Evolutionary conservation across 805 yeast species (phyloP).

Genomic region (Ogataea neopini): DNA sequence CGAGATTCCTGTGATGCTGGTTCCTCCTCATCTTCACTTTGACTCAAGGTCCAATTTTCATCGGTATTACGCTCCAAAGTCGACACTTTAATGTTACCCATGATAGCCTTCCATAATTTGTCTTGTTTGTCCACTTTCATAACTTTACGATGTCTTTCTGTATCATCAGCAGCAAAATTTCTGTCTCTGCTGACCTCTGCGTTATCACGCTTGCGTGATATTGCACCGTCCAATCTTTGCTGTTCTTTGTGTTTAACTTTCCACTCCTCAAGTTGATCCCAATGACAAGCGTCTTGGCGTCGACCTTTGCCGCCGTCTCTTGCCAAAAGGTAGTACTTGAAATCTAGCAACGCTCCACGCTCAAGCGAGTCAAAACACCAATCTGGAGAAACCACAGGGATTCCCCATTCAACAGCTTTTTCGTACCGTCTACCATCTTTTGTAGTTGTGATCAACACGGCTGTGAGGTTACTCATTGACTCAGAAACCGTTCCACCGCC

Average conservation of each 20-base stretch:
- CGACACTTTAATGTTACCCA: slow-evolving; percentile 22
- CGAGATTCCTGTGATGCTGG: background rate
- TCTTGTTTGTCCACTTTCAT: slow-evolving; percentile 25
- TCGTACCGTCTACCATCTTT: slow-evolving; percentile 53
- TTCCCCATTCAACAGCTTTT: slow-evolving; percentile 54
- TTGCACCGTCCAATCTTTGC: slow-evolving; percentile 13
- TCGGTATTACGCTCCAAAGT: slow-evolving; percentile 10
- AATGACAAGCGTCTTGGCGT: slow-evolving; percentile 39
- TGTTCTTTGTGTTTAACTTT: slow-evolving; percentile 10
- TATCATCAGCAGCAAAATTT: slow-evolving; percentile 8
- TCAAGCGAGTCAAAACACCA: slow-evolving; percentile 50
- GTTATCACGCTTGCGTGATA: slow-evolving; percentile 10
- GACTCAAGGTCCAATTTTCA: slow-evolving; percentile 15
- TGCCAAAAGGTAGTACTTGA: slow-evolving; percentile 40
- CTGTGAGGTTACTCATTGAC: slow-evolving; percentile 45
- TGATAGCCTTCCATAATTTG: slow-evolving; percentile 28
- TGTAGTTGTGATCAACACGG: slow-evolving; percentile 50
- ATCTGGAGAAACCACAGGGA: slow-evolving; percentile 55
- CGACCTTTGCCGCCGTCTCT: slow-evolving; percentile 23
- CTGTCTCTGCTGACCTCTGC: background rate
- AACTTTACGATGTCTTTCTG: slow-evolving; percentile 28
- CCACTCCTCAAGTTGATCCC: slow-evolving; percentile 34
- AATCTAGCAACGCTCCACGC: slow-evolving; percentile 44
- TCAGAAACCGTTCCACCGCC: slow-evolving; percentile 52
- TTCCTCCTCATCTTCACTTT: slow-evolving; percentile 9